Percentiles rank a stretch among this genome's conserved stretches.
Conservation (phyloP, 208 protist genomes). For the Blastocrithidia nonstop region DNA sequence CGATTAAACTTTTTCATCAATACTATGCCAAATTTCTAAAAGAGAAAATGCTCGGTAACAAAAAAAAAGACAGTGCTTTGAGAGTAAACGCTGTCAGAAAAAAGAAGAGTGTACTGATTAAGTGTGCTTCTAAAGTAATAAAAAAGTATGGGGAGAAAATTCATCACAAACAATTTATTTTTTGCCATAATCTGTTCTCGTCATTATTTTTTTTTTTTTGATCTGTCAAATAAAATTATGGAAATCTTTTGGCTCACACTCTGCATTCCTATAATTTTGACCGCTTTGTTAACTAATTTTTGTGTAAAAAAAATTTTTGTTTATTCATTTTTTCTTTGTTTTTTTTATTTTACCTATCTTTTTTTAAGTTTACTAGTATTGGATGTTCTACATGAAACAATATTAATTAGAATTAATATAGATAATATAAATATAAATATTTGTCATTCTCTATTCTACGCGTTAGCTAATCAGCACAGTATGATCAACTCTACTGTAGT, state of each 20-base stretch:
- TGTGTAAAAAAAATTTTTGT: slow-evolving; percentile 4
- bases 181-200: too few species aligned
- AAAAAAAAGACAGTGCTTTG: slow-evolving; percentile 2
- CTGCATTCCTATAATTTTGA: not conserved
- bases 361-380: not conserved
- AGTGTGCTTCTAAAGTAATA: not conserved
- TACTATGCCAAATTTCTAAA: slow-evolving; percentile 3
- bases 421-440: too few species aligned
- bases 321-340: slow-evolving; percentile 1
- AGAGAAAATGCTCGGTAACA: not conserved
- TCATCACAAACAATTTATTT: too few species aligned
- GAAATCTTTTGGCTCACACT: not conserved
- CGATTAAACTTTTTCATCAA: too few species aligned
- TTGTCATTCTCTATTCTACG: too few species aligned
- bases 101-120: not conserved
- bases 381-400: not conserved
- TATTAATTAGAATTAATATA: too few species aligned
- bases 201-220: too few species aligned
- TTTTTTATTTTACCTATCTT: not conserved
- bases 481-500: too few species aligned
- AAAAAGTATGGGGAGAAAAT: too few species aligned
- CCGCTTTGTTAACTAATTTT: not conserved
- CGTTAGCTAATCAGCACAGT: too few species aligned
- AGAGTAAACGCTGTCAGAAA: not conserved
- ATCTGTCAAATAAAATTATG: too few species aligned